phyloP scores from a whole-genome alignment of 108 stramenopile species.

The Skeletonema marinoi region DNA sequence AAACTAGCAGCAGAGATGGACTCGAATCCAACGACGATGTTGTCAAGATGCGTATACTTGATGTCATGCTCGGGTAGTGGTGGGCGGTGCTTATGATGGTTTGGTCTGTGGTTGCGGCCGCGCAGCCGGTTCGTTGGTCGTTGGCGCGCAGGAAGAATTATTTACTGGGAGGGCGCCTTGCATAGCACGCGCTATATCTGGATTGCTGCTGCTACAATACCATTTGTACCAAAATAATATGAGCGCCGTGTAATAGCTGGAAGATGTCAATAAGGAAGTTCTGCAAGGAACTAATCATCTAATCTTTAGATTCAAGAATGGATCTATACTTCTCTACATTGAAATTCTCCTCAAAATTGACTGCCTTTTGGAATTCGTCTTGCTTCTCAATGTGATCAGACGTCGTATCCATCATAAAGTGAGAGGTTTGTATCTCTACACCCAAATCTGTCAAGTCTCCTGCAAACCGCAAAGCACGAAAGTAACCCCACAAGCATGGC shows the following conservation, averaged over 20 bases:
- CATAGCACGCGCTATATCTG: too few relatives aligned
- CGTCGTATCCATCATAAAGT: conserved; percentile 36
- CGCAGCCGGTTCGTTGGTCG: too few relatives aligned
- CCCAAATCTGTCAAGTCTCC: conserved; percentile 86
- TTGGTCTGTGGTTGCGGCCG: too few relatives aligned
- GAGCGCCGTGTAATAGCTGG: too few relatives aligned
- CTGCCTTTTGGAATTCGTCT: conserved; percentile 43
- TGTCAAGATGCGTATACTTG: conserved; percentile 70
- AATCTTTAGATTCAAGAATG: conserved; percentile 21
- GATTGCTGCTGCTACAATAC: too few relatives aligned
- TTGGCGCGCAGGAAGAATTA: too few relatives aligned
- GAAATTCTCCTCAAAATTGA: conserved; percentile 57
- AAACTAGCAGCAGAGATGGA: conserved; percentile 69
- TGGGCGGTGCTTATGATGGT: too few relatives aligned
- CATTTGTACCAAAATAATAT: too few relatives aligned
- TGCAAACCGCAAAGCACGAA: conserved; percentile 85
- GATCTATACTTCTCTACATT: conserved; percentile 61
- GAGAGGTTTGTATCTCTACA: conserved; percentile 78
- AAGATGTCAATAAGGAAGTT: too few relatives aligned
- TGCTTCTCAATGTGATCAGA: conserved; percentile 61
- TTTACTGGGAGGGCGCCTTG: too few relatives aligned
- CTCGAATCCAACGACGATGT: conserved; percentile 66
- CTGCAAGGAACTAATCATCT: not conserved
- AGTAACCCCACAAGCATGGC: conserved; percentile 77
- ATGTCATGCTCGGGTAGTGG: conserved; percentile 50